Percentiles rank a stretch among this genome's conserved stretches.
Conservation (phyloP, 2,329 filamentous ascomycete genomes). For the Paradendryphiella salina region DNA sequence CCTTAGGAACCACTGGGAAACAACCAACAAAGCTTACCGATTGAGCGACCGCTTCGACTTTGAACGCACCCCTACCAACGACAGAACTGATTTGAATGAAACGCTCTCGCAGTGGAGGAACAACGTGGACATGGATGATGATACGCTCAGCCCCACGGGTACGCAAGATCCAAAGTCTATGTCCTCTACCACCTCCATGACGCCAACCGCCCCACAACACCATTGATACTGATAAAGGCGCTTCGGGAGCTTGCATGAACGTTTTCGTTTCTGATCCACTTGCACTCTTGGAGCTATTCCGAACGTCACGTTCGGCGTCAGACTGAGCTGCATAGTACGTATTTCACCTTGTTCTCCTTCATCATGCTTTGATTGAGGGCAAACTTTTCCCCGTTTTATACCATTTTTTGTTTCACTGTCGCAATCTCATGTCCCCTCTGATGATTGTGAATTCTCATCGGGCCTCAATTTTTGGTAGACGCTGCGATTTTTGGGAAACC, state of each 20-base stretch:
- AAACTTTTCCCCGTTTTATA: slow-evolving; percentile 9
- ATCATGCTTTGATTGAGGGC: background rate
- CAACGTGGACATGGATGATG: slow-evolving; percentile 38
- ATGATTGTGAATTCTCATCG: background rate
- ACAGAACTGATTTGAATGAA: slow-evolving; percentile 39
- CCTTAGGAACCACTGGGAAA: slow-evolving; percentile 89
- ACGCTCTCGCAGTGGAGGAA: slow-evolving; percentile 44
- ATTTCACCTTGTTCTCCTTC: background rate
- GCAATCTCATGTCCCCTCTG: background rate
- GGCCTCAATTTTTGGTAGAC: background rate
- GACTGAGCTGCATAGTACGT: slow-evolving; percentile 1
- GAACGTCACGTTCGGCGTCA: background rate
- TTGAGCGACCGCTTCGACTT: slow-evolving; percentile 89
- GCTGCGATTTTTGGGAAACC: background rate
- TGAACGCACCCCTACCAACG: slow-evolving; percentile 57
- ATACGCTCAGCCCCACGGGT: slow-evolving; percentile 15
- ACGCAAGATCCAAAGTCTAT: slow-evolving; percentile 6
- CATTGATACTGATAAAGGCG: slow-evolving; percentile 2
- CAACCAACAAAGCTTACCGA: slow-evolving; percentile 91
- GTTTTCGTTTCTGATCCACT: background rate
- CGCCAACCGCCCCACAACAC: slow-evolving; percentile 1
- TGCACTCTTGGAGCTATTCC: slow-evolving; percentile 1
- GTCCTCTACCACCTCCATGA: slow-evolving; percentile 1
- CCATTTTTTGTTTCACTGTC: slow-evolving; percentile 4
- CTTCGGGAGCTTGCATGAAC: background rate